A percentile compares a stretch with the other conserved stretches of the same genome.
These are phyloP conservation scores for Przewalskia tangutica DNA, from an alignment of 257 asterid genomes.

Conservation along the genomic window DNA sequence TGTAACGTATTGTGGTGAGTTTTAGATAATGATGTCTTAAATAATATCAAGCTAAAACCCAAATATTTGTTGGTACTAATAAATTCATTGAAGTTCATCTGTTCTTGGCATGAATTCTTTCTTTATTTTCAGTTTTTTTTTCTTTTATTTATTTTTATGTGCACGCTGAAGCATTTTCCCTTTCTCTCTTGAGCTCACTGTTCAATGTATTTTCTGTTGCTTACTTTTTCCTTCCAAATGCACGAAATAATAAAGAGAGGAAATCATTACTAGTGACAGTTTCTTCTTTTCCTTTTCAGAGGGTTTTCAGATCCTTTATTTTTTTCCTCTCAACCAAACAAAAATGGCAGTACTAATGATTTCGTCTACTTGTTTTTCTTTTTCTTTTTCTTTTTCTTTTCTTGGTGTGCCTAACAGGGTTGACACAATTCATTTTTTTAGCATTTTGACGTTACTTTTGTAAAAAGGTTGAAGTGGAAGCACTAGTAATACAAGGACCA, in stretches of 20 bases:
- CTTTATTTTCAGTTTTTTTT: background rate
- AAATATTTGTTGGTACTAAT: background rate
- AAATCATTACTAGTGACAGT: constrained; percentile 13
- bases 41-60: background rate
- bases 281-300: constrained; percentile 13
- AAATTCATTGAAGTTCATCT: background rate
- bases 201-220: background rate
- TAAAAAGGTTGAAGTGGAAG: constrained; percentile 74
- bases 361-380: background rate
- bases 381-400: background rate
- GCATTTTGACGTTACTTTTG: background rate
- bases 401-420: background rate
- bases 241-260: background rate
- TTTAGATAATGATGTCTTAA: background rate
- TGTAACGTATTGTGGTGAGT: background rate
- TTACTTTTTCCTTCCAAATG: constrained; percentile 2
- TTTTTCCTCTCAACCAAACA: background rate
- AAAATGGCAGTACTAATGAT: background rate
- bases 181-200: background rate
- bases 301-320: constrained; percentile 5
- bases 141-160: background rate
- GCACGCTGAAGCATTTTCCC: background rate
- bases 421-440: background rate
- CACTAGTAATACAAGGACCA: constrained; percentile 78
- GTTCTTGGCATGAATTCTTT: background rate